A percentile compares a stretch with the other conserved stretches of the same genome.
These are phyloP conservation scores for Colletotrichum sp. DNA, from an alignment of 2,329 filamentous ascomycete genomes.

Conservation along the genomic window DNA sequence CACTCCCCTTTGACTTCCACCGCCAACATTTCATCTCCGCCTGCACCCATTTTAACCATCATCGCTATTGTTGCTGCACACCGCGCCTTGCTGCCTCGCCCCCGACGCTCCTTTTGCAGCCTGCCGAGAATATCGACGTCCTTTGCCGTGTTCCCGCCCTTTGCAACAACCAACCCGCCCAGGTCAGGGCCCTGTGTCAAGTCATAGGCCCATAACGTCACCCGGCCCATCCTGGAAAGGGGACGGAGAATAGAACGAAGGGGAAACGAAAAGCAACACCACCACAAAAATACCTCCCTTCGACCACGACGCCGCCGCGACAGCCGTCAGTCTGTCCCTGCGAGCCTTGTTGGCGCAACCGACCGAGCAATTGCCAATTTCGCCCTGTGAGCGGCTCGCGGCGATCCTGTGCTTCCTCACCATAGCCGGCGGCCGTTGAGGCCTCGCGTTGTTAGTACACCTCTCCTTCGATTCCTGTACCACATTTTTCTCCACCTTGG, in stretches of 20 bases:
- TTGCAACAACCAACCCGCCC: background rate
- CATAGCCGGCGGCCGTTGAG: constrained; percentile 25
- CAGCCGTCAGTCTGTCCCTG: background rate
- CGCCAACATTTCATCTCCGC: constrained; percentile 5
- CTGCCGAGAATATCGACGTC: background rate
- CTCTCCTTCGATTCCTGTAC: constrained; percentile 12
- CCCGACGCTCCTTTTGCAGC: constrained; percentile 14
- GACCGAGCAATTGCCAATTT: background rate
- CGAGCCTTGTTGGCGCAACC: background rate
- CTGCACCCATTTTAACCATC: constrained; percentile 1
- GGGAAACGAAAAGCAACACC: constrained; percentile 16
- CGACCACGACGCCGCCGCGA: background rate
- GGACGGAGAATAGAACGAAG: constrained; percentile 18
- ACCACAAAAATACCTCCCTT: background rate
- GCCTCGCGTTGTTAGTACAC: constrained; percentile 22
- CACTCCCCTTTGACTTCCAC: background rate
- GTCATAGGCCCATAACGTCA: constrained; percentile 20
- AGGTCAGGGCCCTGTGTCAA: constrained; percentile 14
- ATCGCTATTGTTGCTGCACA: constrained; percentile 5
- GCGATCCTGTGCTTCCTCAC: constrained; percentile 19
- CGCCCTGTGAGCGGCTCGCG: background rate
- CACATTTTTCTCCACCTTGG: constrained; percentile 24
- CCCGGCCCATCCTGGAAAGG: constrained; percentile 18
- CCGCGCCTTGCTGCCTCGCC: background rate
- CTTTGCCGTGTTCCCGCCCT: background rate